Percentiles rank a stretch among this genome's conserved stretches.
Evolutionary conservation across 2,329 filamentous ascomycete genomes (phyloP).

Genomic region (Clarireedia monteithiana): DNA sequence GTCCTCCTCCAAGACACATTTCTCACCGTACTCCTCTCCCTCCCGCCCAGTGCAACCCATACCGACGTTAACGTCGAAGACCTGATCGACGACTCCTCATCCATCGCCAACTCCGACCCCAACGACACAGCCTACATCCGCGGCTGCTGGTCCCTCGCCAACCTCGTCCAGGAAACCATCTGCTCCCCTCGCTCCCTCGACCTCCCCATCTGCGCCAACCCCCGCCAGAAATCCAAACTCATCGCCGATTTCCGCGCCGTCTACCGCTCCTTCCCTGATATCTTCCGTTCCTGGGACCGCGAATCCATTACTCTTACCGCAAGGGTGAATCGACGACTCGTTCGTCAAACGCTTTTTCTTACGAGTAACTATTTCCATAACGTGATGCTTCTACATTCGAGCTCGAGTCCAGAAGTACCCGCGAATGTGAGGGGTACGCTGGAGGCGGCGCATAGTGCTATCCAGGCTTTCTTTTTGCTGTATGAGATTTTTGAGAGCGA

Average conservation of each 20-base stretch:
- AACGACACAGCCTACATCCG: conserved; percentile 58
- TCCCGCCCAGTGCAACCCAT: conserved; percentile 71
- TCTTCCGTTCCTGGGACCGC: conserved; percentile 61
- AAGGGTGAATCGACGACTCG: conserved; percentile 53
- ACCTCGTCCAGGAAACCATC: conserved; percentile 69
- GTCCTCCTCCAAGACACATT: conserved; percentile 77
- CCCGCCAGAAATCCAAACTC: conserved; percentile 61
- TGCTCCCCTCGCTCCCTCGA: conserved; percentile 68
- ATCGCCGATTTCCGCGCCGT: conserved; percentile 63
- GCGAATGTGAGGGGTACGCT: conserved; percentile 62
- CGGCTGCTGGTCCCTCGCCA: conserved; percentile 71
- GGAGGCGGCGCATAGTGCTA: conserved; percentile 68
- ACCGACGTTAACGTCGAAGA: conserved; percentile 73
- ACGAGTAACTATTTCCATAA: conserved; percentile 81
- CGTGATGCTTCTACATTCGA: conserved; percentile 70
- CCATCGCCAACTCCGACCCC: conserved; percentile 51
- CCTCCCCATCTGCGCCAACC: conserved; percentile 61
- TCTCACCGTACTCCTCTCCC: conserved; percentile 66
- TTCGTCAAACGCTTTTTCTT: conserved; percentile 69
- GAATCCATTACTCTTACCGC: conserved; percentile 49
- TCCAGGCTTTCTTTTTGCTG: conserved; percentile 67
- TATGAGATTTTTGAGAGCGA: conserved; percentile 62
- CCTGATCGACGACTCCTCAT: conserved; percentile 53
- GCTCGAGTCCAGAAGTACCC: conserved; percentile 54
- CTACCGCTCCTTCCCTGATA: conserved; percentile 63